These are phyloP conservation scores for Arabidopsis suecica DNA, from an alignment of 345 rosid genomes.

Conservation along the genomic window DNA sequence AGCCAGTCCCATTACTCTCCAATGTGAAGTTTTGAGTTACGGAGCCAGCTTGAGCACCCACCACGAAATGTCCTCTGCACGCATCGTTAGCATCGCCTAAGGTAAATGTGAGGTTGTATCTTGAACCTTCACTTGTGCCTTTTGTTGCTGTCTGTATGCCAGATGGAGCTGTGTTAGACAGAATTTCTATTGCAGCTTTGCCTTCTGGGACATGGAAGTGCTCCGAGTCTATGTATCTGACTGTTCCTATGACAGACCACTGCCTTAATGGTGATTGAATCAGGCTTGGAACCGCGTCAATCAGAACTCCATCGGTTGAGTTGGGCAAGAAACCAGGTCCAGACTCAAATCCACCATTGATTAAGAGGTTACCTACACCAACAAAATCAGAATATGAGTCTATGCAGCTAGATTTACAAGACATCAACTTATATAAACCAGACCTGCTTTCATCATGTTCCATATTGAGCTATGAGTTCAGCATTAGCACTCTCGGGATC, in stretches of 20 bases:
- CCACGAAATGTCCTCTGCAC: constrained; percentile 49
- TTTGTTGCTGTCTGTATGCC: constrained; percentile 54
- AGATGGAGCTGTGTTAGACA: constrained; percentile 46
- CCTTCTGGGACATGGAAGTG: constrained; percentile 63
- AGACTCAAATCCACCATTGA: constrained; percentile 65
- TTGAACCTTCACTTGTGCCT: constrained; percentile 47
- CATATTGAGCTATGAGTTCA: not conserved
- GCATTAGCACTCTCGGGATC: not conserved
- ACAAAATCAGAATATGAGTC: not conserved
- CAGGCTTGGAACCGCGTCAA: constrained; percentile 52
- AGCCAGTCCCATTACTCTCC: constrained; percentile 58
- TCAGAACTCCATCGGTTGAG: constrained; percentile 57
- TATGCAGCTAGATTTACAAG: constrained; percentile 11
- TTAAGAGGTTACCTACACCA: constrained; percentile 53
- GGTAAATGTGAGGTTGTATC: constrained; percentile 55
- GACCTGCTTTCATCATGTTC: not conserved
- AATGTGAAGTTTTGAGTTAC: constrained; percentile 51
- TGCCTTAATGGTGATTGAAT: constrained; percentile 55
- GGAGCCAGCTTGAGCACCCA: constrained; percentile 56
- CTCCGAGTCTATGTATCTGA: constrained; percentile 61
- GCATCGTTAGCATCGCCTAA: constrained; percentile 60
- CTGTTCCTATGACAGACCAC: constrained; percentile 59
- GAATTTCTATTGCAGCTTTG: constrained; percentile 62
- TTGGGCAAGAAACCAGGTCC: constrained; percentile 59
- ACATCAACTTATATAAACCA: not conserved